phyloP scores from a whole-genome alignment of 2,329 filamentous ascomycete species.

The Huntiella bhutanensis region DNA sequence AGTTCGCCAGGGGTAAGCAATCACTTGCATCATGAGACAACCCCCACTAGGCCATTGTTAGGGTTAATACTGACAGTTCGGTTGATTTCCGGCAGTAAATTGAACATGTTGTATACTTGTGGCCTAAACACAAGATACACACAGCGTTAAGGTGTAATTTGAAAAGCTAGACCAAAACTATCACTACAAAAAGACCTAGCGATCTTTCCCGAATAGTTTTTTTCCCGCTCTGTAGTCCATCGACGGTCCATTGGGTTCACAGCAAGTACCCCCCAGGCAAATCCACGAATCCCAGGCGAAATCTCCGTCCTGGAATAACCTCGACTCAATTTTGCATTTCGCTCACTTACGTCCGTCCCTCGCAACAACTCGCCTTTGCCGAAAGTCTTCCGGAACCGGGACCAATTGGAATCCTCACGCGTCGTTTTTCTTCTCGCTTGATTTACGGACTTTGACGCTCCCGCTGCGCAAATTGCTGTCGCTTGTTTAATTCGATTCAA shows the following conservation, averaged over 20 bases:
- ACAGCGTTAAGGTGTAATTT: not conserved
- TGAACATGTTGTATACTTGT: not conserved
- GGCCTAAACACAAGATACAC: not conserved
- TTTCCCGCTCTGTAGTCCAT: constrained; percentile 26
- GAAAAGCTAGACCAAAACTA: not conserved
- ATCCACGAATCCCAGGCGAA: constrained; percentile 4
- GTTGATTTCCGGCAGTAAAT: constrained; percentile 4
- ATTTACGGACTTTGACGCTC: not conserved
- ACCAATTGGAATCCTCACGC: constrained; percentile 11
- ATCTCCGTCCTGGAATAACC: constrained; percentile 2
- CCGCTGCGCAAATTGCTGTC: not conserved
- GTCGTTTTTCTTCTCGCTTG: constrained; percentile 8
- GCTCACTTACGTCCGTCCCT: no score
- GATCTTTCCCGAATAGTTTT: constrained; percentile 27
- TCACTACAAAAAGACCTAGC: constrained; percentile 23
- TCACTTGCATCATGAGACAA: not conserved
- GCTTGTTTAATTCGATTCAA: no score
- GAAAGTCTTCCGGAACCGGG: constrained; percentile 5
- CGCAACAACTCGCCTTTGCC: no score
- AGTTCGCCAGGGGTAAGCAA: not conserved
- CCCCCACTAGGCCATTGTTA: not conserved
- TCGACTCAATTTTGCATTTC: no score
- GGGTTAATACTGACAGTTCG: not conserved
- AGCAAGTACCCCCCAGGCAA: not conserved
- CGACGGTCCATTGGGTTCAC: constrained; percentile 16